Evolutionary conservation across 129 eudicot genomes (phyloP).

Genomic region (Artemisia argyi): DNA sequence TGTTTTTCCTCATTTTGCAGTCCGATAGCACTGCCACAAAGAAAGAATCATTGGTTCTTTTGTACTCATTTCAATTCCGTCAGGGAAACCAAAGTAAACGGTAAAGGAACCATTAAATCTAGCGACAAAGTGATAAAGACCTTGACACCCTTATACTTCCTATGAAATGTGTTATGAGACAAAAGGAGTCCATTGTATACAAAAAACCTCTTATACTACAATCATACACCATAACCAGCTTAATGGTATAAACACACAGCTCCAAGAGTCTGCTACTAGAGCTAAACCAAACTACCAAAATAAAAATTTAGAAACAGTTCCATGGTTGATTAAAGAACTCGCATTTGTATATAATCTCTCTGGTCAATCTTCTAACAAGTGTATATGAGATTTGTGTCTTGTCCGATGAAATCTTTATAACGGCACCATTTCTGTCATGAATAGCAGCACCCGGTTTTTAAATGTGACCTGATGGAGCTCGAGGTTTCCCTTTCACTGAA

Average conservation of each 20-base stretch:
- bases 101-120: too few species aligned
- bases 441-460: slow-evolving; percentile 4
- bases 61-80: too few species aligned
- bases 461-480: slow-evolving; percentile 48
- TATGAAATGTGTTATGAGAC: background rate
- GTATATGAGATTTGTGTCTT: background rate
- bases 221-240: slow-evolving; percentile 12
- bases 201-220: slow-evolving; percentile 23
- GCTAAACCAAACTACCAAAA: background rate
- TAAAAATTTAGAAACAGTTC: background rate
- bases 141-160: too few species aligned
- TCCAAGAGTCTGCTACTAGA: background rate
- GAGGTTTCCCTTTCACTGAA: slow-evolving; percentile 77
- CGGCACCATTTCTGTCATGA: background rate
- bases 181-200: slow-evolving; percentile 9
- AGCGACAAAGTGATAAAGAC: too few species aligned
- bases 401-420: background rate
- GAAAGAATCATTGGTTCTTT: too few species aligned
- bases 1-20: too few species aligned
- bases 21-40: too few species aligned
- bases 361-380: background rate
- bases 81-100: too few species aligned
- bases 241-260: background rate
- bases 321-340: background rate
- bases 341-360: slow-evolving; percentile 7